Percentiles rank a stretch among this genome's conserved stretches.
Conservation (phyloP, 768 basidiomycete genomes). For the Trametes coccinea region DNA sequence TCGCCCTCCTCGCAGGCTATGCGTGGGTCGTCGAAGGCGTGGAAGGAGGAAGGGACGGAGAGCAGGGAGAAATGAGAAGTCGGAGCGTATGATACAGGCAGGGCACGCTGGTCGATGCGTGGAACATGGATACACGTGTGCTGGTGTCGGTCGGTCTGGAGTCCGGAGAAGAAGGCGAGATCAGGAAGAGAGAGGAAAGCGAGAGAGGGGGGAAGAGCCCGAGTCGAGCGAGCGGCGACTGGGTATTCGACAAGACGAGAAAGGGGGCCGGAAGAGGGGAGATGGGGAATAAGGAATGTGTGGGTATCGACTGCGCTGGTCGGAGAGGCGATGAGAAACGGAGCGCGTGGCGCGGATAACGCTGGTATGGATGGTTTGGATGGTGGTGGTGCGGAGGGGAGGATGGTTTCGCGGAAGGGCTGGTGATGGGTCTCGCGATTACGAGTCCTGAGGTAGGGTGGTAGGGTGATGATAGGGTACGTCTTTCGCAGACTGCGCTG, state of each 20-base stretch:
- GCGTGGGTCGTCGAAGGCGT: too few relatives aligned
- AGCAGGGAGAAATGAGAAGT: neutral
- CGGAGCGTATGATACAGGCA: constrained; percentile 17
- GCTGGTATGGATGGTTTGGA: neutral
- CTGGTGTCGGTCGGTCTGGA: neutral
- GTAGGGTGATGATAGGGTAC: constrained; percentile 14
- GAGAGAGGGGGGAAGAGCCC: neutral
- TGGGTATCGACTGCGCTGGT: neutral
- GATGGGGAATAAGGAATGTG: constrained; percentile 15
- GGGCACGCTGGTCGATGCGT: neutral
- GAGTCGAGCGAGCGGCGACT: neutral
- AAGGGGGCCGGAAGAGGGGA: neutral
- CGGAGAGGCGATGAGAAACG: neutral
- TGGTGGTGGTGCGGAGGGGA: neutral
- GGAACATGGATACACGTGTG: neutral
- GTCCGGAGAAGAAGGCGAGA: too few relatives aligned
- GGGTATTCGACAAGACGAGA: neutral
- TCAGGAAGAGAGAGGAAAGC: neutral
- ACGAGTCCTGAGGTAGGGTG: constrained; percentile 10
- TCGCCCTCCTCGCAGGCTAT: neutral
- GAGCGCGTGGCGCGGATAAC: neutral
- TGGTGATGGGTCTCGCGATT: constrained; percentile 13
- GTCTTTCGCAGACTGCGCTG: constrained; percentile 10
- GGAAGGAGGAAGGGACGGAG: neutral
- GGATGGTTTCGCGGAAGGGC: neutral